A percentile compares a stretch with the other conserved stretches of the same genome.
These are phyloP conservation scores for Tothia fuscella DNA, from an alignment of 2,329 filamentous ascomycete genomes.

Conservation along the genomic window DNA sequence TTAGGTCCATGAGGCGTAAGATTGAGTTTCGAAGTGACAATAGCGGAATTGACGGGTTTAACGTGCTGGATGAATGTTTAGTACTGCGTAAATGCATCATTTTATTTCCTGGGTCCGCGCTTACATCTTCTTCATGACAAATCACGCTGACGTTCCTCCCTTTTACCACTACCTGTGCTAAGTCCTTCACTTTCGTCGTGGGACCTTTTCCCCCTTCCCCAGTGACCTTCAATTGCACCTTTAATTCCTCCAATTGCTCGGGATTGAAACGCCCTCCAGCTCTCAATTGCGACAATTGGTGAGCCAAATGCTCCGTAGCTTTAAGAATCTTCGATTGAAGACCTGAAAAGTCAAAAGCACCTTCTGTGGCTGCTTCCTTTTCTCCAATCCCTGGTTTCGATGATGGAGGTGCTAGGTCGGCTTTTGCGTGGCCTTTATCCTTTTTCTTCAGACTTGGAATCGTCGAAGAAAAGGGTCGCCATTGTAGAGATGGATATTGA, in stretches of 20 bases:
- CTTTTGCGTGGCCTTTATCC: constrained; percentile 8
- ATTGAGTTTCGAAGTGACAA: constrained; percentile 38
- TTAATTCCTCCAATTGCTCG: constrained; percentile 46
- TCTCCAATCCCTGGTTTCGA: constrained; percentile 1
- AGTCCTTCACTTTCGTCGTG: constrained; percentile 43
- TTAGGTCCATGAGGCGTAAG: constrained; percentile 40
- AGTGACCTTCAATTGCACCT: constrained; percentile 45
- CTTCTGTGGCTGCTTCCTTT: constrained; percentile 29
- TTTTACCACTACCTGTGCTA: constrained; percentile 56
- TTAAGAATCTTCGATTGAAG: constrained; percentile 45
- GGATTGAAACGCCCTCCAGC: constrained; percentile 52
- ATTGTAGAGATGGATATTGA: too few species aligned
- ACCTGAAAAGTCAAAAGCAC: constrained; percentile 49
- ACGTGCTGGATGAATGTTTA: constrained; percentile 32
- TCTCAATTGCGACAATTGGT: constrained; percentile 49
- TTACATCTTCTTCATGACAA: constrained; percentile 51
- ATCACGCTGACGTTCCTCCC: constrained; percentile 50
- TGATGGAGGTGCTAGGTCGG: constrained; percentile 6
- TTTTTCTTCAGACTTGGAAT: too few species aligned
- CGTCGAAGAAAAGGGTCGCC: too few species aligned
- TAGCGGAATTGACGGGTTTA: constrained; percentile 42
- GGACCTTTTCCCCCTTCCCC: constrained; percentile 31
- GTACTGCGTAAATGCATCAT: too few species aligned
- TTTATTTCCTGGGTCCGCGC: too few species aligned
- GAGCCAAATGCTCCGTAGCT: constrained; percentile 44